These are phyloP conservation scores for Chenopodium suecicum DNA, from an alignment of 148 eudicot genomes.

Conservation along the genomic window DNA sequence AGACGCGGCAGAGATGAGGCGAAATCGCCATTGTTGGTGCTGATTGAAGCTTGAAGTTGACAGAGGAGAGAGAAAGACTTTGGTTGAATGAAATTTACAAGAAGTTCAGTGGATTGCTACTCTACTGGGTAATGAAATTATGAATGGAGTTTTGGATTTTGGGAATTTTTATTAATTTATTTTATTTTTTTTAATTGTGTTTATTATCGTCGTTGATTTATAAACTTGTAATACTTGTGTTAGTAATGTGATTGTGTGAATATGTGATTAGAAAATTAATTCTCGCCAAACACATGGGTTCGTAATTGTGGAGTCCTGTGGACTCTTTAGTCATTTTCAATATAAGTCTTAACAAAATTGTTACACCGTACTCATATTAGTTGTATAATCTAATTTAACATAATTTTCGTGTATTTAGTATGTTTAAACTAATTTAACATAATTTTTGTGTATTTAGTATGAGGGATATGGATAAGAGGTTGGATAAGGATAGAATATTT, in stretches of 20 bases:
- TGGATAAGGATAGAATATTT: too few relatives aligned
- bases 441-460: too few relatives aligned
- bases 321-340: neutral
- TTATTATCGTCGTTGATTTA: neutral
- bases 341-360: neutral
- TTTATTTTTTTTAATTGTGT: neutral
- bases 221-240: too few relatives aligned
- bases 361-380: too few relatives aligned
- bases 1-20: slow-evolving; percentile 46
- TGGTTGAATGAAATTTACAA: neutral
- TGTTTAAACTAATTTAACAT: too few relatives aligned
- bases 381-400: too few relatives aligned
- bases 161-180: slow-evolving; percentile 3
- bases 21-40: slow-evolving; percentile 57
- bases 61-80: slow-evolving; percentile 1
- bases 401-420: too few relatives aligned
- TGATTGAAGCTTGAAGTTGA: neutral
- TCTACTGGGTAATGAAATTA: too few relatives aligned
- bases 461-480: too few relatives aligned
- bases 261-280: neutral
- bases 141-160: neutral
- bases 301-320: neutral
- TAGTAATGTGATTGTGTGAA: too few relatives aligned
- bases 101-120: neutral
- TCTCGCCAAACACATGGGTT: slow-evolving; percentile 12